Evolutionary conservation across 2,329 filamentous ascomycete species (phyloP).

Genomic region (Ascochyta fabae): DNA sequence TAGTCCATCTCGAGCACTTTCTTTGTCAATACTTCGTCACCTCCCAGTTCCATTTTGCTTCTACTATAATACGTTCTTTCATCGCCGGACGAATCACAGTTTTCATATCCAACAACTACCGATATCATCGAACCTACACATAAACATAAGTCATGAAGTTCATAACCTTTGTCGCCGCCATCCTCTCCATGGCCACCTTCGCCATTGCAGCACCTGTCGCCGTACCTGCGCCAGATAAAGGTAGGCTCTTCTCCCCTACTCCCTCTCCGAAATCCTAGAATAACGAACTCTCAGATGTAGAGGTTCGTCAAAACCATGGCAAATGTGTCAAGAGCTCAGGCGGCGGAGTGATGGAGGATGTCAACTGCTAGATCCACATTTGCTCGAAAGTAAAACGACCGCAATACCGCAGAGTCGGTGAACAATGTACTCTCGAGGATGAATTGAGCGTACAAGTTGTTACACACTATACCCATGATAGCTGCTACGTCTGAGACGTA

Average conservation of each 20-base stretch:
- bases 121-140: slow-evolving; percentile 3
- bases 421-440: neutral
- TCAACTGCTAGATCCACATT: slow-evolving; percentile 29
- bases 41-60: slow-evolving; percentile 18
- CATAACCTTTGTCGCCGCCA: slow-evolving; percentile 39
- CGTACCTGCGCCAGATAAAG: slow-evolving; percentile 36
- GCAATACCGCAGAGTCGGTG: neutral
- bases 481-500: slow-evolving; percentile 10
- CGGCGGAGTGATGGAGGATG: slow-evolving; percentile 31
- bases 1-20: slow-evolving; percentile 17
- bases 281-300: slow-evolving; percentile 30
- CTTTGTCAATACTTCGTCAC: slow-evolving; percentile 23
- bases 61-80: slow-evolving; percentile 33
- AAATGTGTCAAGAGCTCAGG: slow-evolving; percentile 40
- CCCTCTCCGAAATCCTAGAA: neutral
- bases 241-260: slow-evolving; percentile 16
- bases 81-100: slow-evolving; percentile 41
- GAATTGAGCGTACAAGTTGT: neutral
- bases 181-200: slow-evolving; percentile 46
- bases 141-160: slow-evolving; percentile 42
- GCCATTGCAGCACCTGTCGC: slow-evolving; percentile 41
- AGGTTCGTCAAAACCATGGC: slow-evolving; percentile 45
- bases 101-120: slow-evolving; percentile 6
- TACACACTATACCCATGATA: slow-evolving; percentile 6
- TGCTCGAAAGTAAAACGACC: neutral